phyloP scores from a whole-genome alignment of 1,139 yeast genomes.

The Lodderomyces parapsilosis region DNA sequence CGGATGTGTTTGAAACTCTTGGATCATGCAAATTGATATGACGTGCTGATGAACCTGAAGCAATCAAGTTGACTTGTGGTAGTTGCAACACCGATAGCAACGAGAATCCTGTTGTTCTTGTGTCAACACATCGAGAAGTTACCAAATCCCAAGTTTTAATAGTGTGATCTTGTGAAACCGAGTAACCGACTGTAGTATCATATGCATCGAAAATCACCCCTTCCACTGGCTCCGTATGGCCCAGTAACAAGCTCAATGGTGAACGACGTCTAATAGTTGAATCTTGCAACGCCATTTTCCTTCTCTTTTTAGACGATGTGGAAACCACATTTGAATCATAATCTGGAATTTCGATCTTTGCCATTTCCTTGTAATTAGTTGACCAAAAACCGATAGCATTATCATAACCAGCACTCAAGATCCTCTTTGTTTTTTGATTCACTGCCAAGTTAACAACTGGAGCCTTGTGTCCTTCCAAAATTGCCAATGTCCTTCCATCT shows the following conservation, averaged over 20 bases:
- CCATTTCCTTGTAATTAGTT: conserved; percentile 80
- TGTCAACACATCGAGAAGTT: conserved; percentile 78
- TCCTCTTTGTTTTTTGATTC: conserved; percentile 47
- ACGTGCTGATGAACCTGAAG: conserved; percentile 94
- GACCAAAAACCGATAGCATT: conserved; percentile 86
- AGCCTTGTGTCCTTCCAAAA: conserved; percentile 85
- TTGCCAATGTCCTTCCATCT: conserved; percentile 76
- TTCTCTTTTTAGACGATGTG: conserved; percentile 84
- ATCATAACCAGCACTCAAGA: conserved; percentile 85
- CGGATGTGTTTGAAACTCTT: conserved; percentile 37
- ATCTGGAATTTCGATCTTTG: conserved; percentile 62
- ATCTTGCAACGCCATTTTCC: conserved; percentile 77
- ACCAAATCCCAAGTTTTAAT: conserved; percentile 95
- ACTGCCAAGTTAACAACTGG: conserved; percentile 80
- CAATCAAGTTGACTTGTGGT: conserved; percentile 65
- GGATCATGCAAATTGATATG: conserved; percentile 95
- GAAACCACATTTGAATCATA: conserved; percentile 52
- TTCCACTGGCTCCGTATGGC: conserved; percentile 86
- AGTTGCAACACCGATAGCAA: conserved; percentile 72
- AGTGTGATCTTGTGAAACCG: conserved; percentile 94
- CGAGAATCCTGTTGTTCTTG: conserved; percentile 86
- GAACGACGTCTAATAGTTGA: conserved; percentile 77
- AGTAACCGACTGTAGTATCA: conserved; percentile 82
- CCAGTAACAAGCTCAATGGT: conserved; percentile 72
- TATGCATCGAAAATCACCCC: conserved; percentile 70